Conservation (phyloP, 2,329 filamentous ascomycete genomes). For the Rhinocladiella similis region DNA sequence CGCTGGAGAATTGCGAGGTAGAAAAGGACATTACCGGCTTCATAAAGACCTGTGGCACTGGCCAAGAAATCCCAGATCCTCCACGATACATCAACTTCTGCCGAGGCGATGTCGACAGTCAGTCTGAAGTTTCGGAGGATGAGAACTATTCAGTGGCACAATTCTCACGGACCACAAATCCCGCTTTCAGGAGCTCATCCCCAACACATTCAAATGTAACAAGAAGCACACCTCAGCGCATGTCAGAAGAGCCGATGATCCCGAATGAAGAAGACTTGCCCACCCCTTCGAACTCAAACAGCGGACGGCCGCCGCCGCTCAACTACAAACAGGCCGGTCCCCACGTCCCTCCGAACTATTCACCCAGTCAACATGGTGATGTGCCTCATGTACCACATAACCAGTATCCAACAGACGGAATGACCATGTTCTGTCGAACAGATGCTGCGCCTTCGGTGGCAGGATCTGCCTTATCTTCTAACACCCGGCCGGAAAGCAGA, state of each 20-base stretch:
- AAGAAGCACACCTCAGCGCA: slow-evolving; percentile 18
- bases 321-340: slow-evolving; percentile 26
- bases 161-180: slow-evolving; percentile 92
- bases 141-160: slow-evolving; percentile 93
- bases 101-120: slow-evolving; percentile 79
- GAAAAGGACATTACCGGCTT: slow-evolving; percentile 90
- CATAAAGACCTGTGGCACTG: slow-evolving; percentile 85
- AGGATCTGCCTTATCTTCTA: slow-evolving; percentile 65
- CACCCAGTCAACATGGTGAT: slow-evolving; percentile 62
- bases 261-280: slow-evolving; percentile 19
- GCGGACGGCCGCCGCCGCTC: slow-evolving; percentile 27
- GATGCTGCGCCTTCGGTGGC: slow-evolving; percentile 65
- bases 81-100: slow-evolving; percentile 99
- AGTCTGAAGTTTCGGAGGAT: slow-evolving; percentile 84
- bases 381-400: slow-evolving; percentile 79
- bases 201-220: slow-evolving; percentile 84
- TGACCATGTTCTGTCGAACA: slow-evolving; percentile 93
- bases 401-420: slow-evolving; percentile 89
- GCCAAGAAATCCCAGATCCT: slow-evolving; percentile 94
- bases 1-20: slow-evolving; percentile 92
- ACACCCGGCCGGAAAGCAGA: slow-evolving; percentile 74
- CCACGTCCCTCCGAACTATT: slow-evolving; percentile 45
- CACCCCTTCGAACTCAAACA: slow-evolving; percentile 26
- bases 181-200: slow-evolving; percentile 91
- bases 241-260: slow-evolving; percentile 23